Conservation (phyloP, 2,329 filamentous ascomycete genomes). For the Fusarium tupiense region DNA sequence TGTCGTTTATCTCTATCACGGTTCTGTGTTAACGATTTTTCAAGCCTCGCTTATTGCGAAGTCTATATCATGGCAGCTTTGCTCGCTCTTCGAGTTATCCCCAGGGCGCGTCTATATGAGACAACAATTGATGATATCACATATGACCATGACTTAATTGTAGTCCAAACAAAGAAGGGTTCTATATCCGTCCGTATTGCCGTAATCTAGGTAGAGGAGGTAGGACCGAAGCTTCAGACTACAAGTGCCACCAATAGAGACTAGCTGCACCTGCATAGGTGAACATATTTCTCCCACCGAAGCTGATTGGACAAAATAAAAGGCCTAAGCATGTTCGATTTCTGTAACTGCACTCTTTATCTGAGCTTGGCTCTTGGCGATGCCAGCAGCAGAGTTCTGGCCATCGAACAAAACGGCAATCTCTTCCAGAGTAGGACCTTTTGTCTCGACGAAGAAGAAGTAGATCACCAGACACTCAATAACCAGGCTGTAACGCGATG, state of each 20-base stretch:
- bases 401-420: slow-evolving; percentile 41
- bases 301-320: rapidly evolving
- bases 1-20: rapidly evolving
- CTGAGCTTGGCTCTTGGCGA: slow-evolving; percentile 32
- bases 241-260: too few species aligned
- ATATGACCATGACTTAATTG: slow-evolving; percentile 37
- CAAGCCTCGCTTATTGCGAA: slow-evolving; percentile 34
- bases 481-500: neutral
- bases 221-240: neutral
- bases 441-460: slow-evolving; percentile 42
- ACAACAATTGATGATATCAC: slow-evolving; percentile 30
- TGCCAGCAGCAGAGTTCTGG: slow-evolving; percentile 31
- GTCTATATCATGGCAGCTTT: slow-evolving; percentile 27
- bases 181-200: slow-evolving; percentile 22
- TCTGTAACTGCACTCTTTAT: slow-evolving; percentile 24
- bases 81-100: slow-evolving; percentile 21
- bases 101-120: slow-evolving; percentile 21
- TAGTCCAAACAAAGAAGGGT: slow-evolving; percentile 34
- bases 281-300: neutral
- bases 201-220: rapidly evolving
- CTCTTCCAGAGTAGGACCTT: slow-evolving; percentile 36
- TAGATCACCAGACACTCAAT: slow-evolving; percentile 40
- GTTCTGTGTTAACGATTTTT: neutral
- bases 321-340: slow-evolving; percentile 25
- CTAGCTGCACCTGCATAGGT: neutral